phyloP scores from a whole-genome alignment of 2,329 filamentous ascomycete species.

The Fusarium sp. region DNA sequence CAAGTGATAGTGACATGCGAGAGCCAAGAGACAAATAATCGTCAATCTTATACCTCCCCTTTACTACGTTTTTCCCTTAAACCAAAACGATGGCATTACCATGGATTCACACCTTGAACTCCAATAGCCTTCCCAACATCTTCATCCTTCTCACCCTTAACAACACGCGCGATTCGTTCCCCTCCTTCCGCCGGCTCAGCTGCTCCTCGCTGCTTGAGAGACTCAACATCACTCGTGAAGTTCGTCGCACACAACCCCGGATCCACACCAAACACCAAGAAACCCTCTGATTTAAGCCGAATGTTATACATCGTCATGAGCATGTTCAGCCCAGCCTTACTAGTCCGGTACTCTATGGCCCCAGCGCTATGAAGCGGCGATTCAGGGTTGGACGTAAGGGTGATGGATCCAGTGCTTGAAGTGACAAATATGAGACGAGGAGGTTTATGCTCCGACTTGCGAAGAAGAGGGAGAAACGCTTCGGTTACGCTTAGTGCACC shows the following conservation, averaged over 20 bases:
- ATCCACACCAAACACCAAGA: not conserved
- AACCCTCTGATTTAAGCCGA: not conserved
- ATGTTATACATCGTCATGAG: not conserved
- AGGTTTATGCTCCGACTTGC: not conserved
- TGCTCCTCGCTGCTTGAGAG: not conserved
- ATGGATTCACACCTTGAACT: not conserved
- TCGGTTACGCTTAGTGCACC: not conserved
- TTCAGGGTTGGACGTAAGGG: not conserved
- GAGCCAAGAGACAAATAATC: fast-evolving
- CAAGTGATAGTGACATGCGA: too few species aligned
- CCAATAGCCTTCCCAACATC: not conserved
- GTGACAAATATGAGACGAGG: conserved; percentile 8
- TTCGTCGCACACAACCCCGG: conserved; percentile 16
- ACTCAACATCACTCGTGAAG: not conserved
- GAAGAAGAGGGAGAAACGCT: not conserved
- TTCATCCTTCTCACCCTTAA: not conserved
- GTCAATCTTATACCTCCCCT: too few species aligned
- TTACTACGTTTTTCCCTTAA: fast-evolving
- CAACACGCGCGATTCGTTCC: not conserved
- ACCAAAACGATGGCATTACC: not conserved
- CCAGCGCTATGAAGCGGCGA: not conserved
- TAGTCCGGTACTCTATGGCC: not conserved
- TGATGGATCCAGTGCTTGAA: conserved; percentile 6
- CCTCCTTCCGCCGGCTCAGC: conserved; percentile 1
- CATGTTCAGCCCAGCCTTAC: conserved; percentile 20